Conservation (phyloP, 1,284 basidiomycete species). For the Sporisorium scitamineum region DNA sequence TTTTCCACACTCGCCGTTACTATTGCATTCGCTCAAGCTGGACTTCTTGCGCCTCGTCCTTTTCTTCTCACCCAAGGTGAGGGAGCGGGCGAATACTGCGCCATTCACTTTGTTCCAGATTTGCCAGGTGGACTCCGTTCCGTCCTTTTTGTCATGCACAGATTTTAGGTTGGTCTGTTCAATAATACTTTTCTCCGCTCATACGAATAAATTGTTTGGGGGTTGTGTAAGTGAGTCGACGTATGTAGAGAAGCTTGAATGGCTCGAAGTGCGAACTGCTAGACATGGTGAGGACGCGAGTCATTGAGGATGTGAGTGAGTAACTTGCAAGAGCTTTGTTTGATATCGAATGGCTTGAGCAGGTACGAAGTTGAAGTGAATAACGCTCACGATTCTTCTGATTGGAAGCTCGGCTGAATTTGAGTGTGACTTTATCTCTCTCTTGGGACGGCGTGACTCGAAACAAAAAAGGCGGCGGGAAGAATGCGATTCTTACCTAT, state of each 20-base stretch:
- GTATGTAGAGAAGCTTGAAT: too few species aligned
- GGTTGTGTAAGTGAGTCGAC: neutral
- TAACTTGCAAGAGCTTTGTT: too few species aligned
- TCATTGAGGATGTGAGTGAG: neutral
- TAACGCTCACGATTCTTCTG: neutral
- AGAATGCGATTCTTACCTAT: constrained; percentile 7
- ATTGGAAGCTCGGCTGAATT: constrained; percentile 9
- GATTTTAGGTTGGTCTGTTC: constrained; percentile 12
- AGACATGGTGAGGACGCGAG: neutral
- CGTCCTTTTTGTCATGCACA: constrained; percentile 25
- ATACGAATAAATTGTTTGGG: neutral
- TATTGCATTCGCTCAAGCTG: constrained; percentile 25
- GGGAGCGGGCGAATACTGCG: constrained; percentile 10
- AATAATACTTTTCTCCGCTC: constrained; percentile 14
- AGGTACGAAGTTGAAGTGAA: too few species aligned
- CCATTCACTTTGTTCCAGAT: constrained; percentile 4
- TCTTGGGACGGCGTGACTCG: constrained; percentile 15
- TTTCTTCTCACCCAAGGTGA: neutral
- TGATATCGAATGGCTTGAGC: neutral
- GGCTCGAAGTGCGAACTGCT: neutral
- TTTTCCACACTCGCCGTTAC: constrained; percentile 31
- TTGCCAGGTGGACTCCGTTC: constrained; percentile 3
- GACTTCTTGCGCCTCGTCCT: constrained; percentile 7
- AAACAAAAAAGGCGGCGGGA: neutral
- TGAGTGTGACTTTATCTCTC: constrained; percentile 12